Evolutionary conservation across 768 basidiomycete genomes (phyloP), one percentile per base, ranked within the genome.

Genomic region (Tricholoma saponaceum): DNA sequence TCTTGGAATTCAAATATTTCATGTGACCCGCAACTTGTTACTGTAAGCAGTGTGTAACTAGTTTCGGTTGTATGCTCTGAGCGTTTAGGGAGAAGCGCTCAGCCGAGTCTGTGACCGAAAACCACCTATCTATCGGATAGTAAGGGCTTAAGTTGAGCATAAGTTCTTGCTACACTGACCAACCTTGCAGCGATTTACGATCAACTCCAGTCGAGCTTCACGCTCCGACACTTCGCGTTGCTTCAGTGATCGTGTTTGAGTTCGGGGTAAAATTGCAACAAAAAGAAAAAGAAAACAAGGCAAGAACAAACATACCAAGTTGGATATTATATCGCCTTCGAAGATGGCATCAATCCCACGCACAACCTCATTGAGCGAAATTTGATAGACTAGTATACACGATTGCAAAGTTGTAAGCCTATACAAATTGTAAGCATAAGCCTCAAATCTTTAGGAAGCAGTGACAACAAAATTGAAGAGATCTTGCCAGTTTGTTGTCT

Each of bases 171-270:
- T n/a, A n/a, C n/a, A n/a, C n/a, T n/a, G n/a, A n/a, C n/a, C 69
- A 23, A 85, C 76, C 5, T 65, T 66, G 14, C 66, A 69, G 43
- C 73, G 73, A 64, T 79, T 72, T 44, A 74, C 72, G 58, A 74
- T 70, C n/a, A 86, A 70, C 63, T 76, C 72, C 25, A 90, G 70
- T 60, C 75, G 78, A 58, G 78, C 77, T 64, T 86, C 76, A 35
- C 85, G 81, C 69, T 92, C 84, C 43, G 83, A 84, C 51, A 84
- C 74, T 69, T 92, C 85, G 41, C 89, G 85, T 61, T 75, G 79
- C 90, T 91, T 70, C 58, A 62, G 68, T 61, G 49, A 65, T 57
- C 67, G 60, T 67, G 66, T 54, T 63, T 66, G 65, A 72, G 67
- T 62, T 64, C 60, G 23, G 55, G 58, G 56, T 64, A 62, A 47